These are phyloP conservation scores for Beauveria varroae DNA, from an alignment of 2,329 filamentous ascomycete genomes.

Conservation along the genomic window DNA sequence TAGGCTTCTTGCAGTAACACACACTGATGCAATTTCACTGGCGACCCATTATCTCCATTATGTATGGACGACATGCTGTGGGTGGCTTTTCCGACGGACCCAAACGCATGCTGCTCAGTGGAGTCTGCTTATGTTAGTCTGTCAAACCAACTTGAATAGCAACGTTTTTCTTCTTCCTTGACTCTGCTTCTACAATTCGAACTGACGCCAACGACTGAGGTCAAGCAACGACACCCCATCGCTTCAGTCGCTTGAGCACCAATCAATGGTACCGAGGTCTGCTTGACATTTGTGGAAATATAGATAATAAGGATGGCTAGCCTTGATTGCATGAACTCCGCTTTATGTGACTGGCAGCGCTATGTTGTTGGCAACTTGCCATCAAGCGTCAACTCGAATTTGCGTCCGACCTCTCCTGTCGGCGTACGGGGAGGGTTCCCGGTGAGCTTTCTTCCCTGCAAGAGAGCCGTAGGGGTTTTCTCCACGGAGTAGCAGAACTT, in stretches of 20 bases:
- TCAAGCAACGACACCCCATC: background rate
- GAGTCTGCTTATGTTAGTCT: background rate
- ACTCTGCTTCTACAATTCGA: background rate
- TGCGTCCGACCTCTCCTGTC: background rate
- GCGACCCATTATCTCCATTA: background rate
- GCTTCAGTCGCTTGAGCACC: background rate
- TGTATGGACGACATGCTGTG: background rate
- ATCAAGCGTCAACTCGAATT: background rate
- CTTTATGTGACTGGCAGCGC: too few relatives aligned
- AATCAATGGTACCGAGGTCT: background rate
- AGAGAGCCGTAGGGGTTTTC: background rate
- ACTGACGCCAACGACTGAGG: background rate
- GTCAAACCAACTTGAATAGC: background rate
- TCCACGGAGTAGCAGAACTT: background rate
- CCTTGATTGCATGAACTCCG: too few relatives aligned
- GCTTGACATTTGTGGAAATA: background rate
- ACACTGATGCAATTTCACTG: conserved; percentile 4
- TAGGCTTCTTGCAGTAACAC: conserved; percentile 4
- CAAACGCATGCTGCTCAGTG: background rate
- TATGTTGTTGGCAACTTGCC: background rate
- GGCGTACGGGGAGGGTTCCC: background rate
- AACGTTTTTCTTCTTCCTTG: background rate
- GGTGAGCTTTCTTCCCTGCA: background rate
- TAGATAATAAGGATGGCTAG: background rate
- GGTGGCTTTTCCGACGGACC: conserved; percentile 6